Evolutionary conservation across 1,139 yeast genomes (phyloP), one percentile per base, ranked within the genome.

Genomic region (Taiozyma sp.): DNA sequence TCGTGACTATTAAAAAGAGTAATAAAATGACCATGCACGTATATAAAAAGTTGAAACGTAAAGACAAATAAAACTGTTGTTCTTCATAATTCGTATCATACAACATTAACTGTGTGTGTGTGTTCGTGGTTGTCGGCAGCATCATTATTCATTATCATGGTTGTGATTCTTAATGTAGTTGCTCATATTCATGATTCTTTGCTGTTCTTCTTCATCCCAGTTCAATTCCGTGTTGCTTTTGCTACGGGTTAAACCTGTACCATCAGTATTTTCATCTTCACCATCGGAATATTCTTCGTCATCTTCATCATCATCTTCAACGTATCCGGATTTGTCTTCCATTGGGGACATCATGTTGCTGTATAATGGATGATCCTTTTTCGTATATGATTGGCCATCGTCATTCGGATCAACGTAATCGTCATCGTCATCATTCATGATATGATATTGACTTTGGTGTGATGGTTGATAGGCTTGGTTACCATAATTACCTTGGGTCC

Each of bases 401-500:
- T 86, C 93, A 62, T 85, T 83, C 3, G 93, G 93, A 64, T 85
- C 93, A 59, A 81, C 81, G 60, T 85, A 85, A 53, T 83, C 88
- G 50, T 81, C 87, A 30, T 74, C 80, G 35, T 72, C 75, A 28
- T 72, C 75, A 45, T 70, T 74, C 41, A 37, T 37, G 22, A 54
- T 52, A 21, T 50, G 59, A 61, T 39, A 40, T 3, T 40, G 56
- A 49, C 39, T 48, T 42, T 46, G 54, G n/a, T 40, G 48, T 26
- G 47, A 49, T 43, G 26, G 54, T 10, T 43, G 40, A 26, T 46
- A 26, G 19, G 29, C 51, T 13, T 56, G 62, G n/a, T 24, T 40
- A 14, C 29, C 29, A 7, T 40, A 40, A 8, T 40, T 22, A 4
- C 29, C 19, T 22, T 21, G 16, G 19, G 55, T 56, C 53, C 56